Evolutionary conservation across 306 rosid species (phyloP).

Genomic region (Cicer arietinum): DNA sequence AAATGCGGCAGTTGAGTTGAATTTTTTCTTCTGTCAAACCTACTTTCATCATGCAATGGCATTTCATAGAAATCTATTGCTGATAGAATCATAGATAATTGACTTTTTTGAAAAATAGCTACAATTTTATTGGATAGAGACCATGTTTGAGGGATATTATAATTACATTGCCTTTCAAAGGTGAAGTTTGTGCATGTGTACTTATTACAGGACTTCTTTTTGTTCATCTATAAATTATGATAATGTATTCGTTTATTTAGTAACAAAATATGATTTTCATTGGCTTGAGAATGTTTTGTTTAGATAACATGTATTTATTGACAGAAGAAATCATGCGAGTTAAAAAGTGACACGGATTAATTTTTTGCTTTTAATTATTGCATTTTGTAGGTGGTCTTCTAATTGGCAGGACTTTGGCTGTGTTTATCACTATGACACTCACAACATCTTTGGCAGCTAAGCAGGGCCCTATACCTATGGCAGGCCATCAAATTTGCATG

Average conservation of each 20-base stretch:
- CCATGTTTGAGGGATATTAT: constrained; percentile 15
- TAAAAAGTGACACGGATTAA: constrained; percentile 19
- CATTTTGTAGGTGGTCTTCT: constrained; percentile 81
- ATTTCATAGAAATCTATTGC: constrained; percentile 8
- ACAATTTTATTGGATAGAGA: constrained; percentile 4
- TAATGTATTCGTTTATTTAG: constrained; percentile 20
- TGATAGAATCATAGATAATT: not conserved
- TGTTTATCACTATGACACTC: constrained; percentile 73
- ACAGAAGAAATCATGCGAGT: constrained; percentile 5
- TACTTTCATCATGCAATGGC: constrained; percentile 5
- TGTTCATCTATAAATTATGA: not conserved
- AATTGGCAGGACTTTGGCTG: constrained; percentile 83
- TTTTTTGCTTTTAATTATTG: constrained; percentile 40
- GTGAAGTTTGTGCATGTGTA: not conserved
- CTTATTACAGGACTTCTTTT: constrained; percentile 24
- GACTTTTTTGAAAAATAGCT: not conserved
- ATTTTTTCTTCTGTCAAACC: not conserved
- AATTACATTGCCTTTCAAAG: constrained; percentile 10
- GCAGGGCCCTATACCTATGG: constrained; percentile 87
- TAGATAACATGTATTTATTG: constrained; percentile 28
- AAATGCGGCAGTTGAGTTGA: not conserved
- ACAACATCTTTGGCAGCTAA: constrained; percentile 91
- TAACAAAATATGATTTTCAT: constrained; percentile 25
- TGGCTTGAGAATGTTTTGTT: constrained; percentile 31
- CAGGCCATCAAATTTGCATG: constrained; percentile 90